Evolutionary conservation across 2,329 filamentous ascomycete species (phyloP).

Genomic region (Fusarium multiceps): DNA sequence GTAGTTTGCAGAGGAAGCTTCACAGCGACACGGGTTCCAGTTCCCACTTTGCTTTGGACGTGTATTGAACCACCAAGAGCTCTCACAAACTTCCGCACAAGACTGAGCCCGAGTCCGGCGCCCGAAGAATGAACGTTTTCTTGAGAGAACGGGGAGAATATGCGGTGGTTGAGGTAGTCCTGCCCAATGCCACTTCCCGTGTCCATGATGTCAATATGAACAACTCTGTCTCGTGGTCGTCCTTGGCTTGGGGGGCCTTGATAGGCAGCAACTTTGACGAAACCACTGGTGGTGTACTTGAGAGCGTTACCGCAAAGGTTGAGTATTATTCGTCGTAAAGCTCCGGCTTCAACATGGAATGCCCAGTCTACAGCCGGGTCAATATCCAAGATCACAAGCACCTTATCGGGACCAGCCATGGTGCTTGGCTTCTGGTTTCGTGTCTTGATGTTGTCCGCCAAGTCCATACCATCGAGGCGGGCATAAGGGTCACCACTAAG

Average conservation of each 20-base stretch:
- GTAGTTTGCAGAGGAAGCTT: slow-evolving; percentile 45
- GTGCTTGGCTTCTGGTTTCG: not conserved
- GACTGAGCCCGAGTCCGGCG: slow-evolving; percentile 72
- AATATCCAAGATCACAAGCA: slow-evolving; percentile 51
- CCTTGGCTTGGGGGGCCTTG: slow-evolving; percentile 28
- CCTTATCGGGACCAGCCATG: slow-evolving; percentile 10
- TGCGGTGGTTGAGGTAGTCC: slow-evolving; percentile 68
- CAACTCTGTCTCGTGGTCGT: slow-evolving; percentile 14
- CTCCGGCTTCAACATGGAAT: slow-evolving; percentile 66
- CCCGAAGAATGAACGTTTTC: slow-evolving; percentile 70
- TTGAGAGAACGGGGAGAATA: slow-evolving; percentile 74
- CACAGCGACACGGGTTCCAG: slow-evolving; percentile 53
- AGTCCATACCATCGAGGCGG: slow-evolving; percentile 29
- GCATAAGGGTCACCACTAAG: slow-evolving; percentile 1
- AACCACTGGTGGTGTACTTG: slow-evolving; percentile 64
- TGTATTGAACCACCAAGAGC: slow-evolving; percentile 68
- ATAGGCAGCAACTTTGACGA: slow-evolving; percentile 46
- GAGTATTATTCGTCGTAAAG: slow-evolving; percentile 66
- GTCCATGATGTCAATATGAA: slow-evolving; percentile 65
- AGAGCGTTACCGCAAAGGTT: slow-evolving; percentile 72
- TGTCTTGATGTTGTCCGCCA: slow-evolving; percentile 5
- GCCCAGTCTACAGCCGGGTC: slow-evolving; percentile 61
- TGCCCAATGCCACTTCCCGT: slow-evolving; percentile 74
- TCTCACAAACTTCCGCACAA: slow-evolving; percentile 71
- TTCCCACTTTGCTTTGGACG: slow-evolving; percentile 58